phyloP scores from a whole-genome alignment of 2,329 filamentous ascomycete species.

The Fusarium sarcochroum region DNA sequence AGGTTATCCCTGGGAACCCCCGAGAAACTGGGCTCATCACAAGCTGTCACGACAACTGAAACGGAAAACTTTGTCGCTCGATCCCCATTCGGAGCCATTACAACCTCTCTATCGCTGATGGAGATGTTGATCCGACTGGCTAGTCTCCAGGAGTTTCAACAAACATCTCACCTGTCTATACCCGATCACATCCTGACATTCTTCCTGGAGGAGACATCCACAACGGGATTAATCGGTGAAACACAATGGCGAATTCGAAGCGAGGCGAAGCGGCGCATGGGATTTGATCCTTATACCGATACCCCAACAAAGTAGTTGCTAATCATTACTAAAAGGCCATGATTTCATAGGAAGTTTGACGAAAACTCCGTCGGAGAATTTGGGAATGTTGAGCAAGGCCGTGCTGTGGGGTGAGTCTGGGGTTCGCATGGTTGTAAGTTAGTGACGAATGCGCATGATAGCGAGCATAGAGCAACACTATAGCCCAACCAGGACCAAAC shows the following conservation, averaged over 20 bases:
- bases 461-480: background rate
- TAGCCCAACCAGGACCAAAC: background rate
- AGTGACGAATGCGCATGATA: background rate
- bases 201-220: constrained; percentile 78
- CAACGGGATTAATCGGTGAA: constrained; percentile 64
- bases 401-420: background rate
- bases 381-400: constrained; percentile 14
- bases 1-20: constrained; percentile 55
- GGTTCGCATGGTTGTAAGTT: background rate
- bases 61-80: constrained; percentile 53
- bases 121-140: constrained; percentile 90
- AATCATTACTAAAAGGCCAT: background rate
- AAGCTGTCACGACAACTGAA: constrained; percentile 29
- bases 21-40: constrained; percentile 11
- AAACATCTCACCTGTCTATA: constrained; percentile 89
- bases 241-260: constrained; percentile 60
- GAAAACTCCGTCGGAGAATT: constrained; percentile 13
- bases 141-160: constrained; percentile 92
- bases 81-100: constrained; percentile 67
- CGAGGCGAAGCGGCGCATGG: constrained; percentile 64
- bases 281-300: constrained; percentile 71
- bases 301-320: constrained; percentile 48
- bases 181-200: constrained; percentile 91
- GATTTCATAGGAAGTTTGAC: background rate
- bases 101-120: constrained; percentile 78